Evolutionary conservation across 2,329 filamentous ascomycete species (phyloP), one percentile per base, ranked within the genome.

Genomic region (Beauveria bassiana): DNA sequence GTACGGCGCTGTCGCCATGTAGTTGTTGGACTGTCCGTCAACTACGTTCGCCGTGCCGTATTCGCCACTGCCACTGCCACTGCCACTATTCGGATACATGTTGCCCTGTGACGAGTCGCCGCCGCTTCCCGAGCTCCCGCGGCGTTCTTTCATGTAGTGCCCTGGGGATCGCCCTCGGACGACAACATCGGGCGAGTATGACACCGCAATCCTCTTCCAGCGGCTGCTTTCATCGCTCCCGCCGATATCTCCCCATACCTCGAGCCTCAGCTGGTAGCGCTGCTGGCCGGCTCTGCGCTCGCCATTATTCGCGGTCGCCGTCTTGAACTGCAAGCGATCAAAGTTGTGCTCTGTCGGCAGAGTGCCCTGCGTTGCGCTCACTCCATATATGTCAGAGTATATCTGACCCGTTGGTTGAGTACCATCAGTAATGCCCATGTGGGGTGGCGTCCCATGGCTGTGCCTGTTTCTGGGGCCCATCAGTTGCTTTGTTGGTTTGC

Each of bases 281-380:
- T 96, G 93, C 70, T 97, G 92, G 20, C 92, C 91, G 1, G 92
- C 92, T 61, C 93, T 82, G 66, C 93, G 83, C 73, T 96, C 96
- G 52, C 92, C 92, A 67, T 97, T 97, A 76, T 96, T 97, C 26
- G 91, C 91, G 0, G 92, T 96, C 1, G 93, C 92, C 66, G 91
- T 90, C 73, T 96, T 96, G 81, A 96, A 97, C 68, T 96, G 92
- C 57, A 96, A 95, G 12, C 93, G 86, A 71, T 96, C 92, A 70
- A 96, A 97, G 0, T 81, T 85, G 65, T 85, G 80, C 66, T 86
- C 83, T 7, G 77, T 81, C 5, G 80, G 77, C 18, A 76, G 74
- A 70, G 40, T 72, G 67, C 26, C 67, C 64, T 1, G 67, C 61
- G 34, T 70, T 69, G 31, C 66, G 58, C 45, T 68, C 63, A 64